These are phyloP conservation scores for Fusarium sambucinum DNA, from an alignment of 2,329 filamentous ascomycete genomes.

Conservation along the genomic window DNA sequence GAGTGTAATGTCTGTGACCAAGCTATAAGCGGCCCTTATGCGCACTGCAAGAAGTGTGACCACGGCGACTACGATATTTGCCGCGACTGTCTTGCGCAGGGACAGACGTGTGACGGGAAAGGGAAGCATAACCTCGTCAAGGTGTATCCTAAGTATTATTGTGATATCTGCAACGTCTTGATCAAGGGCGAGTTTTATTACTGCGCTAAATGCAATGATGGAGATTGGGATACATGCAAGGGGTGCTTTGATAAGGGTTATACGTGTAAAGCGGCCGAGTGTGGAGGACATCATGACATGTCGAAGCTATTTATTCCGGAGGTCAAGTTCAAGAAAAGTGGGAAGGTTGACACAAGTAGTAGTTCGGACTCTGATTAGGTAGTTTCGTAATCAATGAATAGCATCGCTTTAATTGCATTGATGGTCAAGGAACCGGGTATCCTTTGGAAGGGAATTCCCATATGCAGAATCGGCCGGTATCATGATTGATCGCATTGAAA, in stretches of 20 bases:
- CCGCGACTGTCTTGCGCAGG: slow-evolving; percentile 27
- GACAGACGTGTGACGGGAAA: slow-evolving; percentile 13
- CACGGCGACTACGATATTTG: slow-evolving; percentile 36
- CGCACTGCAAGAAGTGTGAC: slow-evolving; percentile 36
- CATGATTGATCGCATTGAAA: too few relatives aligned
- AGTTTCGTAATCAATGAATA: too few relatives aligned
- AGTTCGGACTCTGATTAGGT: neutral
- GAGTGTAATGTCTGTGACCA: slow-evolving; percentile 29
- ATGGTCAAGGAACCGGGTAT: too few relatives aligned
- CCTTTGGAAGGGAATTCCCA: too few relatives aligned
- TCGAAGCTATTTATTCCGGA: slow-evolving; percentile 15
- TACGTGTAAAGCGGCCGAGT: slow-evolving; percentile 11
- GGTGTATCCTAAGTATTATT: slow-evolving; percentile 34
- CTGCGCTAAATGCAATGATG: slow-evolving; percentile 18
- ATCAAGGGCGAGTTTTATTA: slow-evolving; percentile 32
- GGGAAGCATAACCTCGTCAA: slow-evolving; percentile 34
- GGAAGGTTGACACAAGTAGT: neutral
- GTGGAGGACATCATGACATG: slow-evolving; percentile 1
- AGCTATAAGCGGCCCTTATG: slow-evolving; percentile 27
- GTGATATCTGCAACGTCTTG: slow-evolving; percentile 19
- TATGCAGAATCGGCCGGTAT: too few relatives aligned
- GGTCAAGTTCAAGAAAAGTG: slow-evolving; percentile 7
- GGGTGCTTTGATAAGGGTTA: slow-evolving; percentile 25
- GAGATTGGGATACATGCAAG: slow-evolving; percentile 31
- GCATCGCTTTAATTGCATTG: neutral